These are phyloP conservation scores for Claviceps africana DNA, from an alignment of 2,329 filamentous ascomycete genomes.

Conservation along the genomic window DNA sequence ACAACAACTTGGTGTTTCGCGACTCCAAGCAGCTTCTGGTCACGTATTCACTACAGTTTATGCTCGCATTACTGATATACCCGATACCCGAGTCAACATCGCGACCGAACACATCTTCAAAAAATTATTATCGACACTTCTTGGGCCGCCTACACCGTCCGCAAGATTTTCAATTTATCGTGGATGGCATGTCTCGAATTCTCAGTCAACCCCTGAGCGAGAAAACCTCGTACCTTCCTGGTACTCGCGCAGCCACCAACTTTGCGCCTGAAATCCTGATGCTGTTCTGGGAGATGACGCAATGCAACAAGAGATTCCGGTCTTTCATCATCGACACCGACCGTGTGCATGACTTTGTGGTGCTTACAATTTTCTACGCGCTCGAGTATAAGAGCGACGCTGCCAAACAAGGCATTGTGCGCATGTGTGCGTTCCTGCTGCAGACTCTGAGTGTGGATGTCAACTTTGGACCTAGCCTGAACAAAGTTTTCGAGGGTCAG, in stretches of 20 bases:
- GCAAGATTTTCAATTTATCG: slow-evolving; percentile 94
- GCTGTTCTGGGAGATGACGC: slow-evolving; percentile 92
- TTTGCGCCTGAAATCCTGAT: slow-evolving; percentile 94
- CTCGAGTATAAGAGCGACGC: slow-evolving; percentile 77
- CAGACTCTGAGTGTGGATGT: slow-evolving; percentile 90
- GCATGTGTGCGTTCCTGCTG: slow-evolving; percentile 94
- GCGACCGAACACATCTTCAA: slow-evolving; percentile 44
- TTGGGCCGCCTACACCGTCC: slow-evolving; percentile 79
- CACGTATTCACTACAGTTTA: slow-evolving; percentile 78
- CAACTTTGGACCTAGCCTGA: slow-evolving; percentile 79
- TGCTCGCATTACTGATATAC: slow-evolving; percentile 76
- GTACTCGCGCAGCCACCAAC: slow-evolving; percentile 63
- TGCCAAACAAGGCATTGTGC: slow-evolving; percentile 78
- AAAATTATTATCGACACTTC: slow-evolving; percentile 91
- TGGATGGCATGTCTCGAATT: slow-evolving; percentile 85
- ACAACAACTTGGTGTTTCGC: slow-evolving; percentile 83
- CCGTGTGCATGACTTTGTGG: slow-evolving; percentile 80
- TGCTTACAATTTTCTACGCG: slow-evolving; percentile 83
- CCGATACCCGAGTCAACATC: slow-evolving; percentile 68
- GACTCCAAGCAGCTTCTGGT: slow-evolving; percentile 83
- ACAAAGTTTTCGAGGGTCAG: slow-evolving; percentile 77
- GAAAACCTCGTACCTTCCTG: slow-evolving; percentile 76
- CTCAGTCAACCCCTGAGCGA: slow-evolving; percentile 86
- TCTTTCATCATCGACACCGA: slow-evolving; percentile 96
- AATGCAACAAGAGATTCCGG: slow-evolving; percentile 94